A percentile compares a stretch with the other conserved stretches of the same genome.
Conservation (phyloP, 208 protist genomes). For the Leishmania tropica region DNA sequence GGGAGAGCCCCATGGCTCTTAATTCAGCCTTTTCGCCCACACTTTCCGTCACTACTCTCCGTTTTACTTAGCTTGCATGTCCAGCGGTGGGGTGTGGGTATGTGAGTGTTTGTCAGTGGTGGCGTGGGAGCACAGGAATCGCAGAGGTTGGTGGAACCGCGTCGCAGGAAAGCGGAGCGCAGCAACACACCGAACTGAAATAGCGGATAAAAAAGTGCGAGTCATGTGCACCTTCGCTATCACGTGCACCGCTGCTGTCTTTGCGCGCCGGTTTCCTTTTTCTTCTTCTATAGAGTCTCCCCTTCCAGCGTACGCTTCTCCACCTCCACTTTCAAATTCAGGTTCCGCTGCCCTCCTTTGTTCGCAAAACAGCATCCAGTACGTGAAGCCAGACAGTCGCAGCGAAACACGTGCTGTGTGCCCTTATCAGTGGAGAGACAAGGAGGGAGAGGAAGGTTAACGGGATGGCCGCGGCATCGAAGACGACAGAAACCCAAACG, state of each 20-base stretch:
- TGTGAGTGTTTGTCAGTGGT: neutral
- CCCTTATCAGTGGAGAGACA: neutral
- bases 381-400: neutral
- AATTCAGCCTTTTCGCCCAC: neutral
- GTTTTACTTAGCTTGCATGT: neutral
- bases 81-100: neutral
- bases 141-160: neutral
- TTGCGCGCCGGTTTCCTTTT: neutral
- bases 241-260: neutral
- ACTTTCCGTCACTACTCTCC: neutral
- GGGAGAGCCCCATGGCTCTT: neutral
- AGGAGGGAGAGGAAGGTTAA: neutral
- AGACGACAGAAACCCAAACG: neutral
- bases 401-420: neutral
- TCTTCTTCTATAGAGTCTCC: neutral
- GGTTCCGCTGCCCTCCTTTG: neutral
- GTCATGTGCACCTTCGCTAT: too few relatives aligned
- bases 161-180: neutral
- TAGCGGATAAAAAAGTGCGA: neutral
- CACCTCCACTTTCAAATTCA: neutral
- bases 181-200: neutral
- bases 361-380: neutral
- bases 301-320: neutral
- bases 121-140: neutral
- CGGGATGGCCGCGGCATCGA: neutral